Evolutionary conservation across 306 rosid genomes (phyloP).

Genomic region (Potentilla sterilis): DNA sequence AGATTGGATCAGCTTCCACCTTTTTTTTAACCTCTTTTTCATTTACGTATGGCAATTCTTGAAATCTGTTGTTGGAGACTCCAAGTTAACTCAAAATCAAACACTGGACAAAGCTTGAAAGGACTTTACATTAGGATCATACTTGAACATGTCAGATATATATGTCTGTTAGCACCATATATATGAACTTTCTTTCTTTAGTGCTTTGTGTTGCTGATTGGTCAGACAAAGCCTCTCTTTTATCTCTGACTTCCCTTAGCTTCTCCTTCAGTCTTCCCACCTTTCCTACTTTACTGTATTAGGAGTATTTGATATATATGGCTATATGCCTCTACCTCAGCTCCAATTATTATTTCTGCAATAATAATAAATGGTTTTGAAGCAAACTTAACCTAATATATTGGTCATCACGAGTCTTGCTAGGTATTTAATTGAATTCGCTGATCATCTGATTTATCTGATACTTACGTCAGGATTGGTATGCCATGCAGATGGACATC

Average conservation of each 20-base stretch:
- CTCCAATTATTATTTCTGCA: neutral
- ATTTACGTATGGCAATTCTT: neutral
- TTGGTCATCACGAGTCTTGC: neutral
- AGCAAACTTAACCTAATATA: neutral
- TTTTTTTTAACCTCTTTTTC: neutral
- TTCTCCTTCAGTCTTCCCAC: conserved; percentile 18
- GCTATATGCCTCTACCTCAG: neutral
- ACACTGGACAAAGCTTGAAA: conserved; percentile 23
- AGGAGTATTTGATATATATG: conserved; percentile 2
- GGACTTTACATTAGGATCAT: conserved; percentile 29
- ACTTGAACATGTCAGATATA: conserved; percentile 31
- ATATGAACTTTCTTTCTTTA: conserved; percentile 15
- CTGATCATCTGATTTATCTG: neutral
- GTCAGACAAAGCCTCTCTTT: conserved; percentile 17
- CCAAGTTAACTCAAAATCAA: conserved; percentile 7
- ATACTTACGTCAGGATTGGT: neutral
- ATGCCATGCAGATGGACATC: neutral
- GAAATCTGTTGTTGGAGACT: conserved; percentile 14
- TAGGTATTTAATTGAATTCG: neutral
- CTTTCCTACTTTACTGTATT: conserved; percentile 46
- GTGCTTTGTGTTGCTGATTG: conserved; percentile 25
- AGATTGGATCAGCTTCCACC: neutral
- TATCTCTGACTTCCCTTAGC: conserved; percentile 33
- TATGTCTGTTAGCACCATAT: neutral
- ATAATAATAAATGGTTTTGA: neutral